Evolutionary conservation across 2,329 filamentous ascomycete species (phyloP).

Genomic region (Pseudopyrenochaeta lycopersici): DNA sequence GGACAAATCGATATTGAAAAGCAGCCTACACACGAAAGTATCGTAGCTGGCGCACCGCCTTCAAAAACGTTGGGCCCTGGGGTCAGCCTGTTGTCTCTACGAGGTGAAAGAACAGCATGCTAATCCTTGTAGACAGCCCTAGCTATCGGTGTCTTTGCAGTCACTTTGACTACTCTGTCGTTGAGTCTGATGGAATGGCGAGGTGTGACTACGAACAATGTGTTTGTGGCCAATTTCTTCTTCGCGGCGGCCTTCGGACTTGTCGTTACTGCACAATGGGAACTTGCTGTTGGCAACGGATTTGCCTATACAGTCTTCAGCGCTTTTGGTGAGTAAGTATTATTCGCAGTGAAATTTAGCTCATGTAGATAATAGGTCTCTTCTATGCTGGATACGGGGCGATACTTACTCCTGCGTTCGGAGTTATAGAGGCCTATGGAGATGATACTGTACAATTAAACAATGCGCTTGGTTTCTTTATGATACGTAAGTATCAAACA

Average conservation of each 20-base stretch:
- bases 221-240: constrained; percentile 65
- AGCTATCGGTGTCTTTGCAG: constrained; percentile 63
- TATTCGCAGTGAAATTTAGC: neutral
- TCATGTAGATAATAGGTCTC: constrained; percentile 47
- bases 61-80: too few relatives aligned
- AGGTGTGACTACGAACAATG: constrained; percentile 60
- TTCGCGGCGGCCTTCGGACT: constrained; percentile 62
- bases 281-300: constrained; percentile 61
- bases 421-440: constrained; percentile 56
- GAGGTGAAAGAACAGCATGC: neutral
- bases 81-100: neutral
- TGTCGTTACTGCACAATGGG: constrained; percentile 65
- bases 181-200: constrained; percentile 65
- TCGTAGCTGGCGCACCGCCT: neutral
- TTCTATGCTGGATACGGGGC: constrained; percentile 62
- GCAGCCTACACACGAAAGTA: constrained; percentile 15
- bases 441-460: constrained; percentile 54
- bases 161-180: constrained; percentile 63
- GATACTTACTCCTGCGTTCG: constrained; percentile 58
- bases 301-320: constrained; percentile 64
- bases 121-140: constrained; percentile 54
- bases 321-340: constrained; percentile 58
- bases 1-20: constrained; percentile 22
- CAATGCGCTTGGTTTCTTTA: constrained; percentile 61
- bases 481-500: constrained; percentile 48